These are phyloP conservation scores for Diutina rugosa DNA, from an alignment of 1,139 yeast species.

Conservation along the genomic window DNA sequence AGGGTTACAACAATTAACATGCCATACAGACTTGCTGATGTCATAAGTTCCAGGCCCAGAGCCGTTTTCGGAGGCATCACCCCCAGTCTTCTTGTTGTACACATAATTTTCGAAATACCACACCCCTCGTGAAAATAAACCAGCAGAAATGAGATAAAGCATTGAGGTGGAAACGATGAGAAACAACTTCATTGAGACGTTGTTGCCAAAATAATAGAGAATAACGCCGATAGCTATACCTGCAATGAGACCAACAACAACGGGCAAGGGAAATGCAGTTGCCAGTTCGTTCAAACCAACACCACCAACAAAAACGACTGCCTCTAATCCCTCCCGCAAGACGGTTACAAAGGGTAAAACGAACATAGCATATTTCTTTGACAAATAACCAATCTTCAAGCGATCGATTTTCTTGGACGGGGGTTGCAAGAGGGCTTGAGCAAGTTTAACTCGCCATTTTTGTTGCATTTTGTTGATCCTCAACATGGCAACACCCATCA, in stretches of 20 bases:
- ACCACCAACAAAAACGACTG: slow-evolving; percentile 5
- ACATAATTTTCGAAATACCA: slow-evolving; percentile 3
- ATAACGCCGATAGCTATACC: slow-evolving; percentile 3
- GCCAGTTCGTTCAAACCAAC: slow-evolving; percentile 4
- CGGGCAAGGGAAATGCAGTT: slow-evolving; percentile 3
- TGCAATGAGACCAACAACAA: slow-evolving; percentile 4
- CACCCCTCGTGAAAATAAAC: slow-evolving; percentile 4
- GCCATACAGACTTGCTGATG: slow-evolving; percentile 4
- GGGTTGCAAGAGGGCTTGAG: slow-evolving; percentile 1
- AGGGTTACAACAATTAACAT: slow-evolving; percentile 5
- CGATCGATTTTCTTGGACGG: background rate
- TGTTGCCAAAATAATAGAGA: slow-evolving; percentile 3
- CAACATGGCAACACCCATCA: slow-evolving; percentile 4
- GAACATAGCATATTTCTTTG: slow-evolving; percentile 4
- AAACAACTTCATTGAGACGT: slow-evolving; percentile 2
- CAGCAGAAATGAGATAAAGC: slow-evolving; percentile 4
- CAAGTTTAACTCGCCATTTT: slow-evolving; percentile 4
- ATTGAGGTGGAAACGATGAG: slow-evolving; percentile 3
- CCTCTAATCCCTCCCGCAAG: slow-evolving; percentile 5
- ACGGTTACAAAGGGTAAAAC: slow-evolving; percentile 4
- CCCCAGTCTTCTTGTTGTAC: slow-evolving; percentile 2
- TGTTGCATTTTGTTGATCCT: slow-evolving; percentile 4
- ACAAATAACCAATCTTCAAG: background rate
- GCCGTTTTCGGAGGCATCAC: slow-evolving; percentile 3
- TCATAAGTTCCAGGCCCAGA: slow-evolving; percentile 4